Conservation (phyloP, 192 early-diverging fungal species). For the Funneliformis mosseae region DNA sequence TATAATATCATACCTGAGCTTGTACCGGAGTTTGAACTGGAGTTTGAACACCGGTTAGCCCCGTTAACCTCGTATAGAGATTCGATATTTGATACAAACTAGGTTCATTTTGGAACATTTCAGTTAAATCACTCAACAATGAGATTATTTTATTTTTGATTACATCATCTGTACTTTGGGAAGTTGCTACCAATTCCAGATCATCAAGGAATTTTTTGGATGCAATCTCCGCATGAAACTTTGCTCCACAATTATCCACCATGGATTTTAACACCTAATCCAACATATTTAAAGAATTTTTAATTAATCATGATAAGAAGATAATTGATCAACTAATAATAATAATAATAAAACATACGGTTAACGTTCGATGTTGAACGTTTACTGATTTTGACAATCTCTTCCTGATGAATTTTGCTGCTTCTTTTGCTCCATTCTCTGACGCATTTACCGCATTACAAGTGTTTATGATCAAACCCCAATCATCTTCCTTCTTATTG, state of each 20-base stretch:
- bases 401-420: slow-evolving; percentile 24
- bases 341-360: not conserved
- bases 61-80: slow-evolving; percentile 6
- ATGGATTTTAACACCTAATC: slow-evolving; percentile 9
- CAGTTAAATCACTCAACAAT: not conserved
- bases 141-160: not conserved
- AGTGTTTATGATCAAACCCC: not conserved
- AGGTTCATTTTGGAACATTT: slow-evolving; percentile 21
- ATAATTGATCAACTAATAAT: not conserved
- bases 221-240: slow-evolving; percentile 28
- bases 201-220: slow-evolving; percentile 25
- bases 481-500: slow-evolving; percentile 26
- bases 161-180: not conserved
- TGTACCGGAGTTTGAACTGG: not conserved
- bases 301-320: not conserved
- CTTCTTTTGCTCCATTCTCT: slow-evolving; percentile 24
- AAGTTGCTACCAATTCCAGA: not conserved
- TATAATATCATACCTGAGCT: not conserved
- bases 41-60: not conserved
- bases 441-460: slow-evolving; percentile 13
- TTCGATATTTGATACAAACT: slow-evolving; percentile 14
- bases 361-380: slow-evolving; percentile 1
- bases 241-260: slow-evolving; percentile 27
- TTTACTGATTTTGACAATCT: not conserved
- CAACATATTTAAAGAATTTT: not conserved